A percentile compares a stretch with the other conserved stretches of the same genome.
Conservation (phyloP, 2,329 filamentous ascomycete species). For the Boeremia lycopersici region DNA sequence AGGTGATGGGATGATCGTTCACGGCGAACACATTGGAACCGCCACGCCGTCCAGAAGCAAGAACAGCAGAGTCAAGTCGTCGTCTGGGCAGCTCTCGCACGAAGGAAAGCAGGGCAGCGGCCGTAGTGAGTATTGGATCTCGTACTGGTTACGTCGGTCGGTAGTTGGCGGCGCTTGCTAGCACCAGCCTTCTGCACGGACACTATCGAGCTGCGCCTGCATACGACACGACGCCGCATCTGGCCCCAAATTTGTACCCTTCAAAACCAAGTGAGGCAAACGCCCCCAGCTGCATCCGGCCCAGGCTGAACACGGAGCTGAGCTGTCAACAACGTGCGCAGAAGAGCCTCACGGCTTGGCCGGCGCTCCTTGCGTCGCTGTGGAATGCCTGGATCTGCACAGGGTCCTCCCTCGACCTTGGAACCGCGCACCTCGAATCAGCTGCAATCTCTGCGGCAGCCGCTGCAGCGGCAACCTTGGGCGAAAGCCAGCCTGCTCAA, state of each 20-base stretch:
- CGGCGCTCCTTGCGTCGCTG: constrained; percentile 12
- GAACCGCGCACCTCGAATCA: not conserved
- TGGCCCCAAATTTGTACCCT: not conserved
- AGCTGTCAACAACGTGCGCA: constrained; percentile 14
- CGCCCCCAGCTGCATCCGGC: constrained; percentile 7
- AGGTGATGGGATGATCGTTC: constrained; percentile 6
- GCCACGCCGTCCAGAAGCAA: constrained; percentile 10
- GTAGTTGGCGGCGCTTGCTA: no score
- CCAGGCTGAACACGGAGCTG: constrained; percentile 1
- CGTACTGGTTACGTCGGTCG: not conserved
- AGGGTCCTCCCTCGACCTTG: constrained; percentile 6
- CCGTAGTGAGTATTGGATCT: constrained; percentile 12
- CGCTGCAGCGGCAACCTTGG: not conserved
- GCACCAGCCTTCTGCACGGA: no score
- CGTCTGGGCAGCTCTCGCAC: constrained; percentile 4
- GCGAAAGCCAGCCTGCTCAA: not conserved
- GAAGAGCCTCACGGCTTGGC: constrained; percentile 13
- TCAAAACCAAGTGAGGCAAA: not conserved
- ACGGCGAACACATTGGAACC: constrained; percentile 17
- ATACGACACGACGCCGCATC: constrained; percentile 10
- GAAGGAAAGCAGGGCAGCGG: constrained; percentile 2
- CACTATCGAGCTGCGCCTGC: constrained; percentile 6
- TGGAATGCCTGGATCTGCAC: constrained; percentile 16
- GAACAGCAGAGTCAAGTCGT: not conserved
- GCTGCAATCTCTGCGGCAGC: not conserved